These are phyloP conservation scores for Pleodorina starrii DNA, from an alignment of 139 green algal species.

Conservation along the genomic window DNA sequence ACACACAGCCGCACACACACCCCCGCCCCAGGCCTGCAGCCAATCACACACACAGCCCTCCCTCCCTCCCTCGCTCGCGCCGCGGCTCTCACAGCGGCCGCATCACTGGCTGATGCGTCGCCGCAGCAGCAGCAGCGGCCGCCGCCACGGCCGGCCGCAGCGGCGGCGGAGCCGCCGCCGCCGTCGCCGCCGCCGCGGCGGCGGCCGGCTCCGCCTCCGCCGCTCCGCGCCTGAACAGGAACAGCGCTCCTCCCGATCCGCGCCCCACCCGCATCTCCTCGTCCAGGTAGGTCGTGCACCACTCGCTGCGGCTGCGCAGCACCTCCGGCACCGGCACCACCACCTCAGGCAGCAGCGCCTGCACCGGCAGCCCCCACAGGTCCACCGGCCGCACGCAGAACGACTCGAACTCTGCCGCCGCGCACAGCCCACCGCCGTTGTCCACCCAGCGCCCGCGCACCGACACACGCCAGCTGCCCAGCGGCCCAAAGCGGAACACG, in stretches of 20 bases:
- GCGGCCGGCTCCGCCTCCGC: background rate
- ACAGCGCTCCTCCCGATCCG: conserved; percentile 27
- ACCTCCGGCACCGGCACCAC: conserved; percentile 33
- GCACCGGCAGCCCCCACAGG: conserved; percentile 49
- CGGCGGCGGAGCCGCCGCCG: background rate
- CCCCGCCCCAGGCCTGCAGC: too few relatives aligned
- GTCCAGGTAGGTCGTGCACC: conserved; percentile 57
- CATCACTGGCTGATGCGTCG: background rate
- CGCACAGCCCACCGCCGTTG: conserved; percentile 52
- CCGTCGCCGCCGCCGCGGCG: background rate
- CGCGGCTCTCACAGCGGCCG: background rate
- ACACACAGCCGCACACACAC: too few relatives aligned
- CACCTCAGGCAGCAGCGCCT: conserved; percentile 49
- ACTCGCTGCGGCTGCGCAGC: conserved; percentile 47
- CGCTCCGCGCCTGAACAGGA: conserved; percentile 42
- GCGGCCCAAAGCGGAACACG: conserved; percentile 52
- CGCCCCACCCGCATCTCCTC: conserved; percentile 41
- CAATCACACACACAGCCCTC: too few relatives aligned
- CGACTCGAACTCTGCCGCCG: conserved; percentile 50
- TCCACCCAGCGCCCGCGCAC: conserved; percentile 53
- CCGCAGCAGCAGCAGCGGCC: background rate
- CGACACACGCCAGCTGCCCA: conserved; percentile 51
- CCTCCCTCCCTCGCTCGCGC: too few relatives aligned
- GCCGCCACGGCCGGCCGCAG: background rate
- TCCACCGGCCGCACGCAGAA: conserved; percentile 52